phyloP scores from a whole-genome alignment of 352 stramenopile genomes.

The Globisporangium carolinianum region DNA sequence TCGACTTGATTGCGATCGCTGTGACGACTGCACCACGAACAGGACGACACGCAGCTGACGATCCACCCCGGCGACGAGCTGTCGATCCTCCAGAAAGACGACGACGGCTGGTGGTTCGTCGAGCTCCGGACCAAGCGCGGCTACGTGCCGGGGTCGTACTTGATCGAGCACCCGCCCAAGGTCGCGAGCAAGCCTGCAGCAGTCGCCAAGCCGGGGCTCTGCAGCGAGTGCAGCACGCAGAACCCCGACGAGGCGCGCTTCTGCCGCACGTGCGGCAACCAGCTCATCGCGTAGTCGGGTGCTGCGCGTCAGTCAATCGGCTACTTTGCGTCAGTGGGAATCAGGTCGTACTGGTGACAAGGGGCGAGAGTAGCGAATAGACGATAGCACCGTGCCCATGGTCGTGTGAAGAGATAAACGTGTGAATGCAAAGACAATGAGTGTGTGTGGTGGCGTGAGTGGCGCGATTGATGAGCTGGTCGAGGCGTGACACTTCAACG shows the following conservation, averaged over 20 bases:
- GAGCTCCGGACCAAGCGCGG: conserved; percentile 58
- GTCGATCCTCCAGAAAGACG: conserved; percentile 76
- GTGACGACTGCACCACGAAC: background rate
- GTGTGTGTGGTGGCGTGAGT: too few relatives aligned
- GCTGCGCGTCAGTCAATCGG: too few relatives aligned
- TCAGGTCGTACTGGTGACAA: too few relatives aligned
- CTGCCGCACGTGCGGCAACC: conserved; percentile 75
- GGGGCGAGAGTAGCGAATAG: too few relatives aligned
- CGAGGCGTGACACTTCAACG: too few relatives aligned
- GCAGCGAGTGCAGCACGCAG: conserved; percentile 60
- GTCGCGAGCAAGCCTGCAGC: conserved; percentile 22
- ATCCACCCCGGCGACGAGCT: conserved; percentile 77
- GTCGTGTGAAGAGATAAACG: too few relatives aligned
- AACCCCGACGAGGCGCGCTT: conserved; percentile 74
- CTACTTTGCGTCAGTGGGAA: too few relatives aligned
- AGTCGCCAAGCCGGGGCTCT: conserved; percentile 32
- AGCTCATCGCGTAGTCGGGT: conserved; percentile 41
- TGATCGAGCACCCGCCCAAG: conserved; percentile 63
- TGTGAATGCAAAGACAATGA: too few relatives aligned
- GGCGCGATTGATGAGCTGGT: too few relatives aligned
- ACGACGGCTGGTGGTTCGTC: conserved; percentile 83
- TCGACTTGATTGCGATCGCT: too few relatives aligned
- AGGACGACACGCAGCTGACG: conserved; percentile 79
- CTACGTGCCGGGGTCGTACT: conserved; percentile 77
- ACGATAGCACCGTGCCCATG: too few relatives aligned